Base-by-base conservation (phyloP, 176 grass and related monocot species). In the Thinopyrum elongatum region DNA sequence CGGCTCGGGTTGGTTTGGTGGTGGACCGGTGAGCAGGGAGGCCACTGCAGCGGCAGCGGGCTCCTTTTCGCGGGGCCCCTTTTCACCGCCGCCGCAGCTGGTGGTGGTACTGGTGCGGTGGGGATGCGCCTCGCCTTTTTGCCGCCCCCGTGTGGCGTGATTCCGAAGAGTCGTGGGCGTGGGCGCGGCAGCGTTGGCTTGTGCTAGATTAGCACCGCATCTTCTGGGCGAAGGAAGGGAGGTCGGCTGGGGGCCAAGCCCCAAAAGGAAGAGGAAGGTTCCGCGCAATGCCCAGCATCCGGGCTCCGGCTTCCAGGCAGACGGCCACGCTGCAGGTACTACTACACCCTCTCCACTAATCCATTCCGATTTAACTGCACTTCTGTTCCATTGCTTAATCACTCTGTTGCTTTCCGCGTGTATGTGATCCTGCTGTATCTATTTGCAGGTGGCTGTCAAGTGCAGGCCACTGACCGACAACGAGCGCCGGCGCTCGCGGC, bases 381-480 rank as follows among this genome's bases (percentile, higher is more conserved):
- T 25, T 66, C 81, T 30, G 3, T 57, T 63, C n/a, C 36, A 23
- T 31, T 58, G 29, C n/a, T 26, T 30, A 10, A 22, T 71, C 68
- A 38, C 47, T 33, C 8, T 64, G 35, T 27, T 33, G 13, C 4
- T 64, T 51, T 2, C 15, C 16, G 47, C 16, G 31, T n/a, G 23
- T 57, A 9, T 28, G 14, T 71, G 21, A 83, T 44, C 59, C 3
- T 81, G 46, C 7, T 8, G 12, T 0, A 22, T n/a, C 42, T 36
- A 0, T 67, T 23, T 82, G 8, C 72, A 99, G 97, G 97, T 99
- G 85, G 90, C 94, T 62, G 92, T 99, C 68, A 99, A 96, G 80
- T 99, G 97, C 83, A 92, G 97, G 87, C 97, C 97, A 73, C 71
- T 99, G 79, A 94, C 90, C 15, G 94, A 91, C 63, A 71, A 80